Evolutionary conservation across 257 asterid genomes (phyloP).

Genomic region (Datura wrightii): DNA sequence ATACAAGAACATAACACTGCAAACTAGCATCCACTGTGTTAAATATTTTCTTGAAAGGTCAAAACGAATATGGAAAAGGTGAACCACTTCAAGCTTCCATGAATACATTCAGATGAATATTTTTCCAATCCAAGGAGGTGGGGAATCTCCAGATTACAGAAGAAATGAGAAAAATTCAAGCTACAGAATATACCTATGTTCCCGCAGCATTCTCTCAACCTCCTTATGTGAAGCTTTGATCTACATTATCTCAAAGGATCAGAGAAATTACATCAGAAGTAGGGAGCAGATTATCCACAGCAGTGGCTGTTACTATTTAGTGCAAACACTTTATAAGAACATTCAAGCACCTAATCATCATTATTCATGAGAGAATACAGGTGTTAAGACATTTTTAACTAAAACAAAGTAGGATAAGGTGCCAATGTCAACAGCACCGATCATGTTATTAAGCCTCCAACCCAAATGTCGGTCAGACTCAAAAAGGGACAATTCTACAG

Average conservation of each 20-base stretch:
- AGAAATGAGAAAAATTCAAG: neutral
- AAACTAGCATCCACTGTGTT: neutral
- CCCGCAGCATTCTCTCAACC: slow-evolving; percentile 78
- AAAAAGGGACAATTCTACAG: slow-evolving; percentile 2
- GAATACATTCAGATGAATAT: slow-evolving; percentile 12
- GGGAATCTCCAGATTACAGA: neutral
- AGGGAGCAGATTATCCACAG: neutral
- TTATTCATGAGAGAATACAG: neutral
- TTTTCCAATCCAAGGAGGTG: neutral
- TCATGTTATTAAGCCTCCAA: neutral
- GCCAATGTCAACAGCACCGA: neutral
- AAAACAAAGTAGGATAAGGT: slow-evolving; percentile 16
- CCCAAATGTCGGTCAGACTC: slow-evolving; percentile 12
- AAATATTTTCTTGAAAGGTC: slow-evolving; percentile 3
- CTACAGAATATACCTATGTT: slow-evolving; percentile 60
- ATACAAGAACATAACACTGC: neutral
- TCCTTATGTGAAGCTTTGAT: slow-evolving; percentile 90
- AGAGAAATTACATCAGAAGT: slow-evolving; percentile 38
- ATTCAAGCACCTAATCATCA: slow-evolving; percentile 22
- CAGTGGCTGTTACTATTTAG: slow-evolving; percentile 4
- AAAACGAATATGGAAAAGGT: slow-evolving; percentile 6
- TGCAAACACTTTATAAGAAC: neutral
- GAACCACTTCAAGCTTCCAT: neutral
- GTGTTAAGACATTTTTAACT: neutral
- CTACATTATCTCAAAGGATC: slow-evolving; percentile 61